Evolutionary conservation across 257 asterid genomes (phyloP), one percentile per base, ranked within the genome.

Genomic region (Leonotis leonurus): DNA sequence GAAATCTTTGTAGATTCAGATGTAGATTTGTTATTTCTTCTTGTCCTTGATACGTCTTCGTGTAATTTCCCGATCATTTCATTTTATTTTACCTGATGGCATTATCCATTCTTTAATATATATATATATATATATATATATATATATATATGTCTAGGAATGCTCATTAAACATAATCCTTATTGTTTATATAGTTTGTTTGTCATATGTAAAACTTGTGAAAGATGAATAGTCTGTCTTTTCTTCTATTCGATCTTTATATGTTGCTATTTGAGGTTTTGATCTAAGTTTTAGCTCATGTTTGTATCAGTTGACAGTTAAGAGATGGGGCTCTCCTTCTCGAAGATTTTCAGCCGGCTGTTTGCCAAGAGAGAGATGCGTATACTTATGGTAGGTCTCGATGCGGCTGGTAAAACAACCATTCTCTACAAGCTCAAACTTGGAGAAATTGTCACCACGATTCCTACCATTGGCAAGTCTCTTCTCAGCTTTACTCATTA

Each of bases 281-380:
- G 10, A 21, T 35, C 56, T 26, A 10, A 30, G 20, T 29, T 45
- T 4, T 37, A 11, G n/a, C 62, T 54, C 8, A 16, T 26, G 21
- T 43, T 35, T n/a, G 0, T 45, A 14, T 25, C 53, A 2, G 33
- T 64, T 65, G 63, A 58, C 72, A 72, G 81, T 68, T 53, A 27
- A 54, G 33, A 65, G 70, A 77, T 77, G 82, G 82, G 82, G 71
- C 62, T 77, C 57, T 77, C 82, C 32, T 77, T 77, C 71, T 41
- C 71, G 62, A 77, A 77, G 71, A 78, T 77, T 46, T 77, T 77
- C 71, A 77, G 82, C 59, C 71, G 76, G 78, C 82, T 73, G 32
- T 77, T 77, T 61, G 82, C 78, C 76, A 77, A 73, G 76, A 77
- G 62, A 63, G 82, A 77, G 76, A 77, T 77, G 82, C 82, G 82